Base-by-base conservation (phyloP, 768 basidiomycete species). In the Chalciporus pseudorubinellus region DNA sequence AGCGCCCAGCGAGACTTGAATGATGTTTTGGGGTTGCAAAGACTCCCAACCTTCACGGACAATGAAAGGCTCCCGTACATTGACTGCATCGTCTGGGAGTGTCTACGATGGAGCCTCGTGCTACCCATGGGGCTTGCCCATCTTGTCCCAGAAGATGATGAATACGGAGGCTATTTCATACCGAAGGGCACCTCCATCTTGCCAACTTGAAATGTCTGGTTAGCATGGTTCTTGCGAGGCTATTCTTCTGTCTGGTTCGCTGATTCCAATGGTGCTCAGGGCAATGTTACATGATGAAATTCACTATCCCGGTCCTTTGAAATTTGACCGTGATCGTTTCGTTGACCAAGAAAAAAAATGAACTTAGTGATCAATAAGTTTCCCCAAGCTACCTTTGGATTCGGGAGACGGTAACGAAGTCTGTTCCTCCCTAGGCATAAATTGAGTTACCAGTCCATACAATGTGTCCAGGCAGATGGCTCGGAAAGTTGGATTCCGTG, bases 1-100 rank as follows among this genome's bases (percentile, higher is more conserved):
- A 76, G 73, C 60, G 74, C 72, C 9, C 83, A 83, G 56, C 66
- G 67, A 40, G 79, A 84, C 62, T 65, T 84, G 36, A 81, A 84
- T 61, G 56, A 53, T 42, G 72, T 78, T 7, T 64, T 77, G 52
- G 77, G 77, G 39, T 52, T 56, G 46, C 63, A 71, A 43, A 74
- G 79, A 42, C 68, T 84, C 26, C 83, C 81, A 10, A 62, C 59
- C 4, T 73, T 77, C 47, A 57, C 60, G 12, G 77, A 67, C 46
- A 57, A 77, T 26, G 62, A 70, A 22, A 76, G 77, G 58, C 69
- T 77, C 42, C 72, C 76, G 26, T 72, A 66, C 52, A 62, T 79
- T 12, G 71, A 75, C 18, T 63, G 59, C 20, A 39, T 70, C 22
- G 59, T 65, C 19, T 63, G 52, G 57, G 70, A 71, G 45, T 61